Base-by-base conservation (phyloP, 2,329 filamentous ascomycete genomes). In the Arachnopeziza araneosa region DNA sequence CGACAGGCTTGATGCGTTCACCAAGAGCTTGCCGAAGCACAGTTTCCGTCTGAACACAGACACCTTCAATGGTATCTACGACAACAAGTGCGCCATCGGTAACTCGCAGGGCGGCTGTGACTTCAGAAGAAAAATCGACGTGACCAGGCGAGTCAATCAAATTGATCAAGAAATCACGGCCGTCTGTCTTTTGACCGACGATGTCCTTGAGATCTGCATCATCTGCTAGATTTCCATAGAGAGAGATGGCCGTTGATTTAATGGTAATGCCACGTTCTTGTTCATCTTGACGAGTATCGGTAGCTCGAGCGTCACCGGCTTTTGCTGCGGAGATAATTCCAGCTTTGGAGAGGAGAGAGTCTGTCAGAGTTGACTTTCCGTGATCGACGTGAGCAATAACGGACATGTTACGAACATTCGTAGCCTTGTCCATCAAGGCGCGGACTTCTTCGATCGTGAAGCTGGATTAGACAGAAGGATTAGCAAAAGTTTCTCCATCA, bases 311-410 rank as follows among this genome's bases (percentile, higher is more conserved):
- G 78, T 96, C 91, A 80, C 95, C 95, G 73, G 95, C 95, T 83
- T 98, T 98, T 74, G 91, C 91, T 73, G 91, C 90, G 73, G 95
- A 98, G 78, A 99, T 97, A 77, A 99, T 99, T 93, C 95, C 95
- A 75, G 93, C 93, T 83, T 96, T 95, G 83, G 96, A 92, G 77
- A 99, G 90, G 70, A 99, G 91, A 74, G 95, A 98, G 83, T 99
- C 95, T 87, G 93, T 97, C 75, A 99, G 87, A 77, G 95, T 99
- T 73, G 95, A 99, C 83, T 99, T 99, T 84, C 95, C 95, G 87
- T 99, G 95, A 82, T 99, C 95, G 88, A 99, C 93, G 84, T 99
- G 95, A 79, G 95, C 95, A 91, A 98, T 98, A 79, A 99, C 95
- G 83, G 92, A 97, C 93, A 97, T 98, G 88, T 98, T 98, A 80